phyloP scores from a whole-genome alignment of 495 filamentous ascomycete genomes.

The Penicillium egyptiacum region DNA sequence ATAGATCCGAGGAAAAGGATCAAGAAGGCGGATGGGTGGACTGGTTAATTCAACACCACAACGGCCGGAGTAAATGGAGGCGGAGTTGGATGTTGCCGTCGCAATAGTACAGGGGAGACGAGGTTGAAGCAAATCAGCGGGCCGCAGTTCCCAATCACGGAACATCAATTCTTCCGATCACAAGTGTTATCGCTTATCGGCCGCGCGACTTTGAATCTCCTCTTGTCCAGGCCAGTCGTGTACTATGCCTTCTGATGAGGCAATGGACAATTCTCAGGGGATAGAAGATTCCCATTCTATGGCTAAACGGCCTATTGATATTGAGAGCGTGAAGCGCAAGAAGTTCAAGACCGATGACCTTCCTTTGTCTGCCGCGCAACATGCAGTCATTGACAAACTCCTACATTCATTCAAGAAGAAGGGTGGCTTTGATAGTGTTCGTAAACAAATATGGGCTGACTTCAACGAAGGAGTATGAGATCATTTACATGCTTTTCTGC shows the following conservation, averaged over 20 bases:
- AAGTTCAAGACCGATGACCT: constrained; percentile 85
- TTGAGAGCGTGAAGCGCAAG: constrained; percentile 50
- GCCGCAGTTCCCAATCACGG: constrained; percentile 44
- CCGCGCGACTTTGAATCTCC: constrained; percentile 22
- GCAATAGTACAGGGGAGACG: constrained; percentile 28
- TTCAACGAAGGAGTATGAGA: constrained; percentile 70
- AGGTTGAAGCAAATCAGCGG: constrained; percentile 46
- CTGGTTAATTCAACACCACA: constrained; percentile 20
- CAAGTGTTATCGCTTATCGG: constrained; percentile 32
- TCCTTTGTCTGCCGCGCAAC: constrained; percentile 68
- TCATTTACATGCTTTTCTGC: not conserved
- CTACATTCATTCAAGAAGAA: constrained; percentile 87
- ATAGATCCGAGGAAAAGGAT: constrained; percentile 9
- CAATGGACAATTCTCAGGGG: constrained; percentile 47
- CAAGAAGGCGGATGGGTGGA: constrained; percentile 9
- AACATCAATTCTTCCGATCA: constrained; percentile 25
- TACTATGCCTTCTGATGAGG: constrained; percentile 17
- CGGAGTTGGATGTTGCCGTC: constrained; percentile 23
- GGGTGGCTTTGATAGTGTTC: constrained; percentile 80
- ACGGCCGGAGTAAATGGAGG: constrained; percentile 21
- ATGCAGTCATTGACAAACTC: constrained; percentile 72
- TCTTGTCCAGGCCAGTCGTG: not conserved
- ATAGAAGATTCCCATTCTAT: constrained; percentile 30
- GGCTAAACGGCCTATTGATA: constrained; percentile 34
- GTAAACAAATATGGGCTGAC: constrained; percentile 78